Base-by-base conservation (phyloP, 345 rosid species). In the Corchorus olitorius region DNA sequence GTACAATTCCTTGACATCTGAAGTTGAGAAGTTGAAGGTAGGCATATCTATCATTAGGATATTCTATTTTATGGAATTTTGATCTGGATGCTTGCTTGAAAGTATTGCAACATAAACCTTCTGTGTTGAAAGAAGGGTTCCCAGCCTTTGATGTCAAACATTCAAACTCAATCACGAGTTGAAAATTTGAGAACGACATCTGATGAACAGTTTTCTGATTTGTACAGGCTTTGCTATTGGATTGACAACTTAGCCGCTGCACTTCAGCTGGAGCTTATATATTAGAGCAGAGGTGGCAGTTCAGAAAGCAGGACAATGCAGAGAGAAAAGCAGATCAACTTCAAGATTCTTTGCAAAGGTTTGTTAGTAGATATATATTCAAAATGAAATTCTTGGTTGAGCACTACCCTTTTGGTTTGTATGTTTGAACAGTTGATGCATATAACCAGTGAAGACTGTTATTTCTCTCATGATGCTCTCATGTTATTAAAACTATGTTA, bases 311-410 rank as follows among this genome's bases (percentile, higher is more conserved):
- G 71, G 87, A 84, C 77, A 90, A 87, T 80, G 80, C 92, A 73
- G 92, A 81, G 79, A 88, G 82, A 81, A 92, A 87, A 88, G 85
- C 76, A 37, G 93, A 91, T 49, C 86, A 90, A 63, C 91, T 89
- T 88, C 97, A 88, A 81, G 97, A 89, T 77, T 90, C 90, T 64
- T 83, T 88, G 50, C 93, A 91, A 81, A 96, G 98, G 98, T 93
- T 82, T 81, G 89, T 88, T 43, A 12, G 62, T 35, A 27, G 27
- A n/a, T 69, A 35, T 48, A 27, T 27, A 27, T 27, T 27, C 27
- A 27, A 27, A n/a, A n/a, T n/a, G n/a, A n/a, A n/a, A n/a, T n/a
- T n/a, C n/a, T n/a, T n/a, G n/a, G 27, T 27, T 27, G 27, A 27
- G 27, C 27, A 27, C 27, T 27, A 27, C 27, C 27, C 27, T 27